These are phyloP conservation scores for Phytophthora podocarpi DNA, from an alignment of 352 stramenopile genomes.

Conservation along the genomic window DNA sequence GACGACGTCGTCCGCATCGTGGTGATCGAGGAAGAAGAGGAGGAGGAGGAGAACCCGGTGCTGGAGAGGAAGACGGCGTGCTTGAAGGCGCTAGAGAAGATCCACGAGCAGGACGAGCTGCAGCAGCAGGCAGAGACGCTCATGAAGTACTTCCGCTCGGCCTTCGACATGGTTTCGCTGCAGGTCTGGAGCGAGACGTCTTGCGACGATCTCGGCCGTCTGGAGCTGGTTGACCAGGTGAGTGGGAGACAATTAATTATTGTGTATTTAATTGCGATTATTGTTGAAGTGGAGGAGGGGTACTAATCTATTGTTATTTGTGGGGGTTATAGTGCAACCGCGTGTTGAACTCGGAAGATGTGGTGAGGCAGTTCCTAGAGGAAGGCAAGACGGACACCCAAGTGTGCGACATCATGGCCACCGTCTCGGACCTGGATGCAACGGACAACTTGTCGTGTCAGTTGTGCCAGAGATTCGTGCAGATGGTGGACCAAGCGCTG, in stretches of 20 bases:
- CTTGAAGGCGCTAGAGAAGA: slow-evolving; percentile 37
- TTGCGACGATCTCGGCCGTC: slow-evolving; percentile 51
- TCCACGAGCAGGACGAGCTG: slow-evolving; percentile 55
- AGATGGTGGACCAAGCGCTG: slow-evolving; percentile 72
- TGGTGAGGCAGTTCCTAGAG: slow-evolving; percentile 45
- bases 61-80: slow-evolving; percentile 45
- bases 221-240: slow-evolving; percentile 41
- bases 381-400: slow-evolving; percentile 50
- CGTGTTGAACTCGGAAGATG: slow-evolving; percentile 48
- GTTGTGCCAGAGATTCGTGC: slow-evolving; percentile 77
- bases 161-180: slow-evolving; percentile 47
- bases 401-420: slow-evolving; percentile 50
- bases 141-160: slow-evolving; percentile 42
- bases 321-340: slow-evolving; percentile 39
- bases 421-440: slow-evolving; percentile 28
- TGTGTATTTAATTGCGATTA: neutral
- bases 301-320: slow-evolving; percentile 4
- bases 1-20: slow-evolving; percentile 34
- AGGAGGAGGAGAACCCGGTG: slow-evolving; percentile 28
- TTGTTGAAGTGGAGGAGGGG: slow-evolving; percentile 5
- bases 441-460: slow-evolving; percentile 61
- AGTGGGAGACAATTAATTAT: slow-evolving; percentile 1
- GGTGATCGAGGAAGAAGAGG: slow-evolving; percentile 34
- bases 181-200: slow-evolving; percentile 49
- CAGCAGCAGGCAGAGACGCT: slow-evolving; percentile 43